Percentiles rank a stretch among this genome's conserved stretches.
Evolutionary conservation across 2,329 filamentous ascomycete species (phyloP).

Genomic region (Pseudocercospora vitis): DNA sequence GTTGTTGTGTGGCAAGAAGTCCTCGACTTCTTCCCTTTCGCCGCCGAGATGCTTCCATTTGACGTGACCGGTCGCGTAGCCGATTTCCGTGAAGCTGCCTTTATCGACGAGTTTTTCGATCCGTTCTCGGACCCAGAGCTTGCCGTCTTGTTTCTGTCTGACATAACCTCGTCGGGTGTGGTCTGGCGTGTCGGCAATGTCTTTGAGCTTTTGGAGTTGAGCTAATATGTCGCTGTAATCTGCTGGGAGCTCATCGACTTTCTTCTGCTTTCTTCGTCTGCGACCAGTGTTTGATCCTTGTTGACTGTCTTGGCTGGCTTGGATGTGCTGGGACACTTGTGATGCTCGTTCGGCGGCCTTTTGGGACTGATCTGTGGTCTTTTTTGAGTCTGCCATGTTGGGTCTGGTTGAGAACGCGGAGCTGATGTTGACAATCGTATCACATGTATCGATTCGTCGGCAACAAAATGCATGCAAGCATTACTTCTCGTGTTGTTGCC

Average conservation of each 20-base stretch:
- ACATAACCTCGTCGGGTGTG: slow-evolving; percentile 57
- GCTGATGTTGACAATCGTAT: not conserved
- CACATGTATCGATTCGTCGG: not conserved
- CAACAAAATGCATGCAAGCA: not conserved
- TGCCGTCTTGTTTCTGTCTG: slow-evolving; percentile 64
- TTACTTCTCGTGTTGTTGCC: not conserved
- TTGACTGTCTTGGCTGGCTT: slow-evolving; percentile 41
- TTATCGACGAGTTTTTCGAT: slow-evolving; percentile 59
- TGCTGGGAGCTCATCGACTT: slow-evolving; percentile 50
- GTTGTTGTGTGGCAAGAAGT: slow-evolving; percentile 62
- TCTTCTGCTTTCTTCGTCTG: slow-evolving; percentile 38
- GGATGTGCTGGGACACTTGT: slow-evolving; percentile 35
- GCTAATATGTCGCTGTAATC: slow-evolving; percentile 63
- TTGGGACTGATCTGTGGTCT: slow-evolving; percentile 4
- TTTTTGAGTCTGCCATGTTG: slow-evolving; percentile 7
- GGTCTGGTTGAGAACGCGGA: not conserved
- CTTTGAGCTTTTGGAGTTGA: slow-evolving; percentile 55
- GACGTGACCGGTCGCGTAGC: slow-evolving; percentile 60
- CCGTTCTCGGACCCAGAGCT: slow-evolving; percentile 64
- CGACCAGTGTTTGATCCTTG: slow-evolving; percentile 30
- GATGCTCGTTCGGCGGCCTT: slow-evolving; percentile 30
- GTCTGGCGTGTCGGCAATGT: slow-evolving; percentile 57
- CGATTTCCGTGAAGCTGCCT: slow-evolving; percentile 59
- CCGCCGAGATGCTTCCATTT: slow-evolving; percentile 54
- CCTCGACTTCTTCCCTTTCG: slow-evolving; percentile 49